Percentiles rank a stretch among this genome's conserved stretches.
These are phyloP conservation scores for Vanderwaltozyma verrucispora DNA, from an alignment of 805 yeast genomes.

Conservation along the genomic window DNA sequence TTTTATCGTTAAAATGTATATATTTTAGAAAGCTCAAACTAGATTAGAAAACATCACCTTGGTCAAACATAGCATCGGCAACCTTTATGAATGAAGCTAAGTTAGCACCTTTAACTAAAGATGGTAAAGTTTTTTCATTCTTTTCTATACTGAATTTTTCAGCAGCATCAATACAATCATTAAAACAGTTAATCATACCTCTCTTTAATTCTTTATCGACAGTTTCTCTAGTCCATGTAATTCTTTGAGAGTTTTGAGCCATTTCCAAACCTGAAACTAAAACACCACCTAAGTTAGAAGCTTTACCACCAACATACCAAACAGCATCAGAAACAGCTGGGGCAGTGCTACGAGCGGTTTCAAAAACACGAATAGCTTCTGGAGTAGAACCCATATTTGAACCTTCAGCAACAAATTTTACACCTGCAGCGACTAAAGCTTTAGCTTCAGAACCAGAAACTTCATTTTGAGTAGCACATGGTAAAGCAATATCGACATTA, in stretches of 20 bases:
- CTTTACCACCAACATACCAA: slow-evolving; percentile 99
- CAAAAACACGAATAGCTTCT: slow-evolving; percentile 93
- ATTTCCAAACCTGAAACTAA: slow-evolving; percentile 97
- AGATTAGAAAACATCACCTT: slow-evolving; percentile 58
- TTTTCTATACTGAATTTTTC: slow-evolving; percentile 63
- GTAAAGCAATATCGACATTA: slow-evolving; percentile 88
- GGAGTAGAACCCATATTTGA: slow-evolving; percentile 99
- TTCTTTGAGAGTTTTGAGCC: slow-evolving; percentile 98
- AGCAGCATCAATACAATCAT: slow-evolving; percentile 86
- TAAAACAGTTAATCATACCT: slow-evolving; percentile 89
- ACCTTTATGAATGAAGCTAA: slow-evolving; percentile 98
- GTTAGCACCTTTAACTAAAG: slow-evolving; percentile 97
- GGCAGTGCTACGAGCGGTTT: slow-evolving; percentile 54
- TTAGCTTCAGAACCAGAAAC: slow-evolving; percentile 94
- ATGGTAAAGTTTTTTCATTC: slow-evolving; percentile 56
- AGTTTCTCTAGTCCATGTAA: slow-evolving; percentile 82
- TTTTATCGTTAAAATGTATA: neutral
- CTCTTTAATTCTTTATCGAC: slow-evolving; percentile 85
- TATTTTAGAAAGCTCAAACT: neutral
- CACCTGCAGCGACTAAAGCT: slow-evolving; percentile 86
- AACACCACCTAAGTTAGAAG: slow-evolving; percentile 99
- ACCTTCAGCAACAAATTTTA: slow-evolving; percentile 94
- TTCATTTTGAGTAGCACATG: slow-evolving; percentile 98
- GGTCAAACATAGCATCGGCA: slow-evolving; percentile 96
- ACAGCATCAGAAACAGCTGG: slow-evolving; percentile 39